phyloP scores from a whole-genome alignment of 768 basidiomycete genomes.

The Phylloporus arenicola region DNA sequence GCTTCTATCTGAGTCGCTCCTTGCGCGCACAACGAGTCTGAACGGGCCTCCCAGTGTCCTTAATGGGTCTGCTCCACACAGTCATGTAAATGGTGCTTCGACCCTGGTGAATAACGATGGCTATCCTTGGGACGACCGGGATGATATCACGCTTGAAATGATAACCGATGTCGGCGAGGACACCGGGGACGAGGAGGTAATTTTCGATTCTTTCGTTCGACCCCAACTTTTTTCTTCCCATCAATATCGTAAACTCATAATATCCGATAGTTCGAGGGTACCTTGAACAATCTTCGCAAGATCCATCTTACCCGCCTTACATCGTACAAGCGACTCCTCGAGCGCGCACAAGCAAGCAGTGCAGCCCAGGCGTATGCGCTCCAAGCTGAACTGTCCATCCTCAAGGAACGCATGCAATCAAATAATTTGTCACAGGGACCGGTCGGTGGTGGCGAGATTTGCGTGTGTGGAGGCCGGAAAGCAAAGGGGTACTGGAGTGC shows the following conservation, averaged over 20 bases:
- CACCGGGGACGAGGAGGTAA: conserved; percentile 68
- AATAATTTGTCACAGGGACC: conserved; percentile 8
- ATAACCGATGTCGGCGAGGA: conserved; percentile 53
- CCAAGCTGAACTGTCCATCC: conserved; percentile 70
- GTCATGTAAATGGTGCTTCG: conserved; percentile 20
- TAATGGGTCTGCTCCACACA: conserved; percentile 16
- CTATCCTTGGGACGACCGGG: conserved; percentile 31
- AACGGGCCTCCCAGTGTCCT: conserved; percentile 18
- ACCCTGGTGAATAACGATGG: conserved; percentile 17
- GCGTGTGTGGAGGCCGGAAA: conserved; percentile 57
- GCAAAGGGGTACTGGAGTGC: conserved; percentile 70
- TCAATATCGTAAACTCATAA: not conserved
- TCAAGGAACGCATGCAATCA: conserved; percentile 43
- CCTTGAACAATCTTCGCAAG: conserved; percentile 36
- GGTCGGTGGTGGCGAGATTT: conserved; percentile 29
- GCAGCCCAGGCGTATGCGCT: conserved; percentile 82
- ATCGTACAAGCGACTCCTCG: conserved; percentile 73
- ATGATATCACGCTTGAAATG: conserved; percentile 69
- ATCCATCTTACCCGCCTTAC: conserved; percentile 54
- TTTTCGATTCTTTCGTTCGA: conserved; percentile 7
- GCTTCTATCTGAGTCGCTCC: conserved; percentile 15
- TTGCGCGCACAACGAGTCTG: conserved; percentile 5
- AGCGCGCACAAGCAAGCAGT: conserved; percentile 71
- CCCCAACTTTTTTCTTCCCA: not conserved
- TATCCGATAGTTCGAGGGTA: conserved; percentile 37